Evolutionary conservation across 179 eudicot genomes (phyloP).

Genomic region (Drosera spatulata): DNA sequence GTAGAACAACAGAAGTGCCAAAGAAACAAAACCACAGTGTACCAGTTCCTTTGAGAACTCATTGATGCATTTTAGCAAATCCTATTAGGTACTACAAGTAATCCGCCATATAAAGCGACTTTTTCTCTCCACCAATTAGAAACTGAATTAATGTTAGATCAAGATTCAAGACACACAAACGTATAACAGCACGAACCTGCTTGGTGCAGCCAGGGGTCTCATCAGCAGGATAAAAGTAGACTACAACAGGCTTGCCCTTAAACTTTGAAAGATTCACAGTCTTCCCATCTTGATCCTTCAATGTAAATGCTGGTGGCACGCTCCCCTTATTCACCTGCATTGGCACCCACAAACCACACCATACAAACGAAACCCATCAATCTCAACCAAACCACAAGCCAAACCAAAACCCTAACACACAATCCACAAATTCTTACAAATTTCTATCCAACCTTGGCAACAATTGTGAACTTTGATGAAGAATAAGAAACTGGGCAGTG

Average conservation of each 20-base stretch:
- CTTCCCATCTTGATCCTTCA: slow-evolving; percentile 90
- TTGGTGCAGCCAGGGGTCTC: slow-evolving; percentile 99
- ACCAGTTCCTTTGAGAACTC: no score
- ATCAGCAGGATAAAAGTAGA: slow-evolving; percentile 97
- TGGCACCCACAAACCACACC: slow-evolving; percentile 3
- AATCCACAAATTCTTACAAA: background rate
- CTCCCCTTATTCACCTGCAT: slow-evolving; percentile 60
- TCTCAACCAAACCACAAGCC: background rate
- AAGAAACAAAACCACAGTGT: no score
- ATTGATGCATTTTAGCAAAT: no score
- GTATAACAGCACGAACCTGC: slow-evolving; percentile 35
- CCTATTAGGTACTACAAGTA: no score
- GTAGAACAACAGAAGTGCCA: no score
- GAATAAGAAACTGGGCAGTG: slow-evolving; percentile 18
- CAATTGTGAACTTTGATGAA: slow-evolving; percentile 23
- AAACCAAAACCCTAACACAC: background rate
- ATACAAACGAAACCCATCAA: background rate
- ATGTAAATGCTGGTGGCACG: slow-evolving; percentile 49
- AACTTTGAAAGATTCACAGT: slow-evolving; percentile 74
- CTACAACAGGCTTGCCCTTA: slow-evolving; percentile 86
- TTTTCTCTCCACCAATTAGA: no score
- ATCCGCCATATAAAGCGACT: no score
- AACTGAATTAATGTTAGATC: no score
- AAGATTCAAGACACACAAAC: no score
- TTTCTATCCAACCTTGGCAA: slow-evolving; percentile 46